Evolutionary conservation across 2,329 filamentous ascomycete species (phyloP).

Genomic region (Verticillium albo-atrum): DNA sequence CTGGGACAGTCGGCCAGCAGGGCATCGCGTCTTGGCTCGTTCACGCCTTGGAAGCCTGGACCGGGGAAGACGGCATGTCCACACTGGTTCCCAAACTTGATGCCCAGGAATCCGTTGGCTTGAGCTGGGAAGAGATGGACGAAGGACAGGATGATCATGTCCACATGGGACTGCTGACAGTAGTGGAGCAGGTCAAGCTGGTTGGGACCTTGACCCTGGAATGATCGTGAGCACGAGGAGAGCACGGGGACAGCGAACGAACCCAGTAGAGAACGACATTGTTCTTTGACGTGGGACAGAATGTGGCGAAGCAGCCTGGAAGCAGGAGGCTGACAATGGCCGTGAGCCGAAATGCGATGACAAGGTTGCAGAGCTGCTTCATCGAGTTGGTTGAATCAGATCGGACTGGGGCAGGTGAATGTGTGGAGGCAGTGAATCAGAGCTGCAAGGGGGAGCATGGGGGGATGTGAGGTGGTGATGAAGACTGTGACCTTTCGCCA

Average conservation of each 20-base stretch:
- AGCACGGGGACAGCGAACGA: background rate
- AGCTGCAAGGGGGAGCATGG: background rate
- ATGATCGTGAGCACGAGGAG: background rate
- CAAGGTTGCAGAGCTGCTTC: background rate
- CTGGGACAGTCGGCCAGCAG: conserved; percentile 27
- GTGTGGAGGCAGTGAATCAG: background rate
- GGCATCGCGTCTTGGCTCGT: conserved; percentile 22
- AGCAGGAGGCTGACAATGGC: conserved; percentile 1
- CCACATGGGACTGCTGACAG: conserved; percentile 32
- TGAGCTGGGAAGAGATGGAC: conserved; percentile 35
- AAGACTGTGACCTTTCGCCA: too few species aligned
- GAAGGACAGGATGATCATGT: conserved; percentile 38
- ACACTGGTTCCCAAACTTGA: conserved; percentile 38
- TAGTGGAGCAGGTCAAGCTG: conserved; percentile 30
- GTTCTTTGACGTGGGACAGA: conserved; percentile 25
- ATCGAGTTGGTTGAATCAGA: background rate
- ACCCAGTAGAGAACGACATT: conserved; percentile 40
- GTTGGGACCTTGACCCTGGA: conserved; percentile 33
- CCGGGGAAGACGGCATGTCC: conserved; percentile 22
- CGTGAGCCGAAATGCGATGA: background rate
- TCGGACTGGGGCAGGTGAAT: background rate
- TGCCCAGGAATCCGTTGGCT: conserved; percentile 34
- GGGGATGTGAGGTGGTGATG: too few species aligned
- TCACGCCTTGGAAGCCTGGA: conserved; percentile 25
- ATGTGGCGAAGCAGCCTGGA: conserved; percentile 7